phyloP scores from a whole-genome alignment of 2,329 filamentous ascomycete genomes.

The Hypoxylon sp. region DNA sequence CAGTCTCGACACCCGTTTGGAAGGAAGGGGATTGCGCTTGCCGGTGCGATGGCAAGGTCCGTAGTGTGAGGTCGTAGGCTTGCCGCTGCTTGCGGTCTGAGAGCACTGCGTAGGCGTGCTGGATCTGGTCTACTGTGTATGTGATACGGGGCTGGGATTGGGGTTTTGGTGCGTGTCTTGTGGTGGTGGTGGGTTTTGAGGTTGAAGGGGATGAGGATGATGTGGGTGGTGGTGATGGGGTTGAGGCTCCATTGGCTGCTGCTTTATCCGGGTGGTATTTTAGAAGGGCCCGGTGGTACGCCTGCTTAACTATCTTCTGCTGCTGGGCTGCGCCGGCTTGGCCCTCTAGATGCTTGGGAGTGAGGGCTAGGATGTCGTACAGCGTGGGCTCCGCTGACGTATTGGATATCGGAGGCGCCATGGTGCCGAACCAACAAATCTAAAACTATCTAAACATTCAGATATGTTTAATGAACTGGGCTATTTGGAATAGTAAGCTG shows the following conservation, averaged over 20 bases:
- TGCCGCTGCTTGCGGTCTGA: constrained; percentile 64
- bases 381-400: constrained; percentile 62
- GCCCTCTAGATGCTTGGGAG: constrained; percentile 63
- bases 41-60: constrained; percentile 43
- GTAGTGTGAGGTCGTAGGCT: constrained; percentile 69
- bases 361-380: constrained; percentile 73
- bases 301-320: constrained; percentile 67
- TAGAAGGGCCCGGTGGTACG: constrained; percentile 76
- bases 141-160: constrained; percentile 41
- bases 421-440: constrained; percentile 17
- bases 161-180: constrained; percentile 1
- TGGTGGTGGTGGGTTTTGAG: constrained; percentile 23
- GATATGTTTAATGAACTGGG: neutral
- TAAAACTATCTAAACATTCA: neutral
- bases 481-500: constrained; percentile 1
- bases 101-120: constrained; percentile 70
- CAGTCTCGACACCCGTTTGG: constrained; percentile 71
- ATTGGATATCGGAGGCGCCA: constrained; percentile 51
- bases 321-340: constrained; percentile 62
- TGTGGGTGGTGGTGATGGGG: constrained; percentile 30
- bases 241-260: constrained; percentile 28
- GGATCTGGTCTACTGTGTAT: constrained; percentile 75
- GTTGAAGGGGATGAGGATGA: constrained; percentile 25
- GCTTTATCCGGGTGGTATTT: constrained; percentile 76
- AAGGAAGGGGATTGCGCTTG: constrained; percentile 38